Conservation (phyloP, 2,329 filamentous ascomycete species). For the Madurella fahalii region DNA sequence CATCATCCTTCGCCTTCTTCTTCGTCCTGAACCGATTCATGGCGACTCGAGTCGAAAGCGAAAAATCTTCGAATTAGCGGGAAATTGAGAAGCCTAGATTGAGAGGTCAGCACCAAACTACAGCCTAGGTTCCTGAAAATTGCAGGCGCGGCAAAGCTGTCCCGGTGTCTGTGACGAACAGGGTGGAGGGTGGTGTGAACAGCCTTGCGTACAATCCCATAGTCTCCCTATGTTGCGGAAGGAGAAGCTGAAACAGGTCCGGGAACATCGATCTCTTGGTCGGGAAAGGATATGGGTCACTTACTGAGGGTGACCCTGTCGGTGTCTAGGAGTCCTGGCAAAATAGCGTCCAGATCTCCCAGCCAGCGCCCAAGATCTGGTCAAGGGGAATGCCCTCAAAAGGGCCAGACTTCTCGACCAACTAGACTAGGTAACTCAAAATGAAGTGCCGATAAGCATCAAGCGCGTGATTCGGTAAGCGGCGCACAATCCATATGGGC, state of each 20-base stretch:
- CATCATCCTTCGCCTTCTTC: slow-evolving; percentile 63
- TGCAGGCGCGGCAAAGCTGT: not conserved
- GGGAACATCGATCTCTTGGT: no score
- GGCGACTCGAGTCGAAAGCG: slow-evolving; percentile 18
- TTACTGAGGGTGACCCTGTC: no score
- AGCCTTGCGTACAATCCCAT: not conserved
- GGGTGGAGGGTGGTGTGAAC: not conserved
- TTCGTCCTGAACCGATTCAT: slow-evolving; percentile 79
- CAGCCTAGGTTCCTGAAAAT: not conserved
- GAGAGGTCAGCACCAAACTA: no score
- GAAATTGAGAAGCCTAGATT: no score
- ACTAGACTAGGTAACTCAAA: not conserved
- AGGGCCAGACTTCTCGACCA: not conserved
- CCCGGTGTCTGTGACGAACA: not conserved
- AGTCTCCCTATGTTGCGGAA: not conserved
- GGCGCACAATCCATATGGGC: slow-evolving; percentile 1
- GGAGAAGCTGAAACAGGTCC: not conserved
- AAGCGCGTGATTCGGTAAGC: not conserved
- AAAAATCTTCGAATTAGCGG: no score
- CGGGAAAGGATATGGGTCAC: no score
- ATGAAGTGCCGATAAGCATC: not conserved
- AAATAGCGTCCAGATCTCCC: no score
- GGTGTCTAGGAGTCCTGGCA: no score
- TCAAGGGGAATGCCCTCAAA: no score
- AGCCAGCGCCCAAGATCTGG: no score